phyloP scores from a whole-genome alignment of 2,329 filamentous ascomycete species.

The Cyphellophora europaea region DNA sequence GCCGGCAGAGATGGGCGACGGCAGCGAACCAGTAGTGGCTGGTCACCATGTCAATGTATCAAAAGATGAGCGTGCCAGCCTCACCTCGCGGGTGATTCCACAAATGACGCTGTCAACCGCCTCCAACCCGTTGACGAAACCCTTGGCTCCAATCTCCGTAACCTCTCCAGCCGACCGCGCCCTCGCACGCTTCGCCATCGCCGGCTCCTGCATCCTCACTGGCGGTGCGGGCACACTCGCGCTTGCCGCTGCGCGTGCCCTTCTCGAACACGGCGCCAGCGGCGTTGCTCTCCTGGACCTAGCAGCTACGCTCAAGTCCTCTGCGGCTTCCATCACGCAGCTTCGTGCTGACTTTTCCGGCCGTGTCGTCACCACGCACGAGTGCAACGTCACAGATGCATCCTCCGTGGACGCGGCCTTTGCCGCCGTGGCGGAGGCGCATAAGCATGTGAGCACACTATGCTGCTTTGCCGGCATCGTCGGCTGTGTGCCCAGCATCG shows the following conservation, averaged over 20 bases:
- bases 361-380: constrained; percentile 39
- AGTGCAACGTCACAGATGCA: constrained; percentile 51
- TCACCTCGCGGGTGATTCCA: constrained; percentile 16
- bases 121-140: constrained; percentile 20
- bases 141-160: constrained; percentile 17
- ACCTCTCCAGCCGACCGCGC: constrained; percentile 20
- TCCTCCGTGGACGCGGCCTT: constrained; percentile 35
- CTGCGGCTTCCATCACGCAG: constrained; percentile 32
- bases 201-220: constrained; percentile 38
- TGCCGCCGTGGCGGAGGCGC: constrained; percentile 25
- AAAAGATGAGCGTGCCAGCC: constrained; percentile 16
- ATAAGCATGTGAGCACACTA: constrained; percentile 30
- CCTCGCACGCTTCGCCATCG: constrained; percentile 21
- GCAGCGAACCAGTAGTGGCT: no score
- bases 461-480: constrained; percentile 63
- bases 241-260: constrained; percentile 47
- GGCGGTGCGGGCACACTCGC: constrained; percentile 59
- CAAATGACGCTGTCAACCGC: constrained; percentile 18
- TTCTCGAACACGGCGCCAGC: constrained; percentile 58
- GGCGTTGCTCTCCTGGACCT: constrained; percentile 55
- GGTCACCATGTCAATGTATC: no score
- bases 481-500: constrained; percentile 50
- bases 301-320: constrained; percentile 28
- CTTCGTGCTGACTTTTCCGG: constrained; percentile 47
- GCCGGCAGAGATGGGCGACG: no score